A percentile compares a stretch with the other conserved stretches of the same genome.
Conservation (phyloP, 2,329 filamentous ascomycete species). For the Exophiala sideris region DNA sequence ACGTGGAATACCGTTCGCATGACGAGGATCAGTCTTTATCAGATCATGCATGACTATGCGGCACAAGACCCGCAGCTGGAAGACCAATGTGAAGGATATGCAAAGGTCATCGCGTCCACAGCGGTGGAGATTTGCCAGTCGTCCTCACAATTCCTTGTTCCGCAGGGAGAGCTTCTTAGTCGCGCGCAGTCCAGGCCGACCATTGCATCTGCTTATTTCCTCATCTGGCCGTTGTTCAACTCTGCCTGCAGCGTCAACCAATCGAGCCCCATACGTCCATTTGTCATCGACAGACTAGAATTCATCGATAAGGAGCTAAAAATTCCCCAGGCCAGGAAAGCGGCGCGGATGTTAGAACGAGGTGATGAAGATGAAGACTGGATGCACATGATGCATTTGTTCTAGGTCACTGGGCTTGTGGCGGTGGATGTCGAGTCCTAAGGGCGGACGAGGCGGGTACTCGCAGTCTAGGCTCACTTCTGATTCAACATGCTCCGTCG, state of each 20-base stretch:
- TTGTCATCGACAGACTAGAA: constrained; percentile 5
- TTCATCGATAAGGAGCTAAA: constrained; percentile 12
- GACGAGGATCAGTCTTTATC: constrained; percentile 25
- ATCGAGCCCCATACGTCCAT: background rate
- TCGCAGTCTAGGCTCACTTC: too few relatives aligned
- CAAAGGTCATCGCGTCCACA: constrained; percentile 1
- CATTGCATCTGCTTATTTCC: constrained; percentile 9
- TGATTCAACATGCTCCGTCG: too few relatives aligned
- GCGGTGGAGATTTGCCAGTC: constrained; percentile 13
- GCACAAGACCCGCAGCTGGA: background rate
- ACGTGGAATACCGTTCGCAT: constrained; percentile 30
- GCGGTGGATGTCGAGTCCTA: too few relatives aligned
- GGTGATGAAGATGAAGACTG: constrained; percentile 7
- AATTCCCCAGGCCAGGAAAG: constrained; percentile 9
- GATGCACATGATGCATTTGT: constrained; percentile 17
- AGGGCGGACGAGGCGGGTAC: too few relatives aligned
- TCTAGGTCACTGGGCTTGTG: background rate
- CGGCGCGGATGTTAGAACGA: constrained; percentile 5
- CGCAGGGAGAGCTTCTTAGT: background rate
- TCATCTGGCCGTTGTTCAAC: constrained; percentile 16
- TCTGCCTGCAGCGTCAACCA: background rate
- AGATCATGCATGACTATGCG: background rate
- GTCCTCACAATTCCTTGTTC: constrained; percentile 1
- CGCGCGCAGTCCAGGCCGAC: background rate
- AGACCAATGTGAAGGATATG: background rate